Base-by-base conservation (phyloP, 225 moss, liverwort and hornwort genomes). In the Pseudisothecium myosuroides region DNA sequence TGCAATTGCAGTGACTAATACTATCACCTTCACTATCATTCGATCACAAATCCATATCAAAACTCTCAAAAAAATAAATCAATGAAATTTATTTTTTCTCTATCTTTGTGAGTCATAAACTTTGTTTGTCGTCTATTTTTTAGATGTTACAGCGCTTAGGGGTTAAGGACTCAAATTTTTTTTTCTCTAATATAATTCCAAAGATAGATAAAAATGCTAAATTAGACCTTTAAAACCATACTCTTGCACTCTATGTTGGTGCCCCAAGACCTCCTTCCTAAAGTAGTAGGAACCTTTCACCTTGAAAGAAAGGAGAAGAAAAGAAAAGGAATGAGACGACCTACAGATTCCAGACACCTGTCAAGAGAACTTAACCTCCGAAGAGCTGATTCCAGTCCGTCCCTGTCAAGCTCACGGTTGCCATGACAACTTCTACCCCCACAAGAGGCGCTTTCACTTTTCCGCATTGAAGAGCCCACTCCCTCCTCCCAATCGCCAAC, bases 191-290 rank as follows among this genome's bases (percentile, higher is more conserved):
- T 1, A 77, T 6, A 77, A 24, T 37, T 78, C 0, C 10, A 16
- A 31, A 49, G 2, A 37, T 2, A 15, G 6, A 16, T 26, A 6
- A 16, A 9, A 55, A 26, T 1, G 26, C 4, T 6, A 16, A 55
- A 16, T 4, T 54, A 6, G 4, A 0, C 9, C 37, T 54, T 55
- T 7, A 0, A 2, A 77, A 6, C 5, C 5, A 21, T 3, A 15
- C 9, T 54, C 23, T 77, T 37, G 7, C 3, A 36, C 2, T 22
- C 1, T 54, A 37, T 0, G 14, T 52, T 52, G 49, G 12, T 75
- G 20, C 13, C 7, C 39, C 2, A 41, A 41, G 16, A 27, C 3
- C 43, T 72, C 27, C 27, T 43, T 15, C 3, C 15, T 27, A 55
- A 49, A 10, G 19, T 15, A 19, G 5, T 7, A 76, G 2, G 3